These are phyloP conservation scores for Ophiocordyceps sinensis DNA, from an alignment of 2,329 filamentous ascomycete genomes.

Conservation along the genomic window DNA sequence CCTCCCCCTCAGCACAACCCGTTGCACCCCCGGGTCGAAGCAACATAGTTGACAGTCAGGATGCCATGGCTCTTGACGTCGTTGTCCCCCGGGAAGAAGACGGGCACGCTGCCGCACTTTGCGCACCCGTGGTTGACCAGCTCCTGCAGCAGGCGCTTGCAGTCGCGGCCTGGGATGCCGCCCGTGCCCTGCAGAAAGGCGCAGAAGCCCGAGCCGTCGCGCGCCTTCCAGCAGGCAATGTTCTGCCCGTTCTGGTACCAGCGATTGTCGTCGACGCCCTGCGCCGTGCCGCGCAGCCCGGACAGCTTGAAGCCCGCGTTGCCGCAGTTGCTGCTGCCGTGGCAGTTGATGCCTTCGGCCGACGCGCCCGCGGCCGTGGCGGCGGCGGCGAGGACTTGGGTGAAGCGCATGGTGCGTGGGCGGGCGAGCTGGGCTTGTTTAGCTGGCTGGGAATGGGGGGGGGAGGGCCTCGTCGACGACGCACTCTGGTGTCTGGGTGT, in stretches of 20 bases:
- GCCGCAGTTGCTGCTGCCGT: neutral
- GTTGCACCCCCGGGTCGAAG: neutral
- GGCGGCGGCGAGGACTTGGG: neutral
- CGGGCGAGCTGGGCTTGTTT: neutral
- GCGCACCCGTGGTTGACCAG: neutral
- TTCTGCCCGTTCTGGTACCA: slow-evolving; percentile 1
- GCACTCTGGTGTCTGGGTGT: too few species aligned
- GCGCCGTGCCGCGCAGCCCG: neutral
- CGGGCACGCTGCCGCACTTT: neutral
- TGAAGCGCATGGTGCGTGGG: neutral
- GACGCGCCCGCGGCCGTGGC: neutral
- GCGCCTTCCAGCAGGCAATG: neutral
- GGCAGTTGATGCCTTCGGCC: neutral
- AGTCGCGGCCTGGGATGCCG: neutral
- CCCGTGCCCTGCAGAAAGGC: neutral
- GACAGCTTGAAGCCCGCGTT: neutral
- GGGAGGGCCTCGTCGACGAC: too few species aligned
- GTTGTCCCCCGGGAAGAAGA: neutral
- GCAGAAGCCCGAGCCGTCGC: neutral
- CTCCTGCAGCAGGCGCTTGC: neutral
- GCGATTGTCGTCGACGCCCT: neutral
- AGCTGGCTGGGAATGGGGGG: neutral
- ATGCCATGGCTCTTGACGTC: neutral
- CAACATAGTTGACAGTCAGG: neutral
- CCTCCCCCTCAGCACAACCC: neutral